Evolutionary conservation across 139 green algal species (phyloP), one percentile per base, ranked within the genome.

Genomic region (Diplosphaera chodatii): DNA sequence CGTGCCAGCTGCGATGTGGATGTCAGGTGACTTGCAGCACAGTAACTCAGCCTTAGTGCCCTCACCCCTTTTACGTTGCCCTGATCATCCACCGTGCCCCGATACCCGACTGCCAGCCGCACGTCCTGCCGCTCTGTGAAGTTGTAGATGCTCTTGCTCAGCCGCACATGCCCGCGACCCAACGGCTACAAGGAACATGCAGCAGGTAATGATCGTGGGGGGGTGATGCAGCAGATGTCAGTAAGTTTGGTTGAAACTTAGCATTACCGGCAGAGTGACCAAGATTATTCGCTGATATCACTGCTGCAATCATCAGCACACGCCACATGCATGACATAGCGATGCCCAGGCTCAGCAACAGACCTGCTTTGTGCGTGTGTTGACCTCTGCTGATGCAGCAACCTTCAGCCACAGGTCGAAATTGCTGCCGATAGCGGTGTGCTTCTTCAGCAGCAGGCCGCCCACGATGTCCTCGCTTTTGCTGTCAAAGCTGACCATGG

Each of bases 121-220:
- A 92, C 72, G 65, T 92, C 86, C 68, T 92, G 86, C 32, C 84
- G 83, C 66, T 88, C 81, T 23, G 84, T 88, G 75, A 92, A 89
- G 69, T 91, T 90, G 70, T 90, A 91, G 40, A 92, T 76, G 63
- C 85, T 86, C 63, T 85, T 80, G 37, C 55, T 84, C n/a, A 92
- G 31, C 71, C 91, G 83, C 0, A 74, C 59, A 4, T 63, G 48
- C 40, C 76, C 64, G 23, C 66, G 27, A 13, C 62, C 71, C 34
- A 40, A 55, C 65, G 66, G 41, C 71, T 76, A 64, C 40, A 71
- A 23, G 15, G 1, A 6, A 72, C 15, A 18, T 15, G 1, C 30
- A 41, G 10, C 34, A 63, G 21, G 21, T 6, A n/a, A 31, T 4
- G 5, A 23, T 0, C 15, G 0, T 59, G 32, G 1, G 23, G 32